Evolutionary conservation across 306 rosid species (phyloP).

Genomic region (Gillenia trifoliata): DNA sequence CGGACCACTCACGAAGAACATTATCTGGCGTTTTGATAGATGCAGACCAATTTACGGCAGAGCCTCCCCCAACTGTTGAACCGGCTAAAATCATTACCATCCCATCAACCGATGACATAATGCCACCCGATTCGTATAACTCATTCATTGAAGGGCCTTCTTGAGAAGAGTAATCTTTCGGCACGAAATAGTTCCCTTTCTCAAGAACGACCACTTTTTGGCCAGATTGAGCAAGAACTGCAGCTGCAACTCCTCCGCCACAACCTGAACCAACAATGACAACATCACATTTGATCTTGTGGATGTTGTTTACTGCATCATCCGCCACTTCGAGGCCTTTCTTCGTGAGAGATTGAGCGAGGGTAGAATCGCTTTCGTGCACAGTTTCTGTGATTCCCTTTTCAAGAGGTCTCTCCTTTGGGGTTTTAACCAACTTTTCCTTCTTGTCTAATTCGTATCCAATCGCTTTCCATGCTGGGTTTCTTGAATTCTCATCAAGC

Average conservation of each 20-base stretch:
- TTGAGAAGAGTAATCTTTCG: constrained; percentile 72
- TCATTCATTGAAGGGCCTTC: constrained; percentile 80
- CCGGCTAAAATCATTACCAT: constrained; percentile 77
- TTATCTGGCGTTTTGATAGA: constrained; percentile 68
- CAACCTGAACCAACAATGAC: constrained; percentile 87
- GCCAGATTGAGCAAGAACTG: constrained; percentile 77
- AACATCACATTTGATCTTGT: constrained; percentile 82
- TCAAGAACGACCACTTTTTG: constrained; percentile 72
- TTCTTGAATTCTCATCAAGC: constrained; percentile 50
- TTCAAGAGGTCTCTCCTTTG: constrained; percentile 68
- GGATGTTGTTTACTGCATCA: constrained; percentile 27
- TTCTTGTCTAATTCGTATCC: constrained; percentile 54
- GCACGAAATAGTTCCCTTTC: constrained; percentile 78
- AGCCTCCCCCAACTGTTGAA: constrained; percentile 93
- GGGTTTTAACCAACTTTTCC: constrained; percentile 27
- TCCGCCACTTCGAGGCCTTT: constrained; percentile 66
- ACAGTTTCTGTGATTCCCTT: constrained; percentile 64
- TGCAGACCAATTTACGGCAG: constrained; percentile 94
- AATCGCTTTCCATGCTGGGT: constrained; percentile 66
- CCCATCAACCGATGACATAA: constrained; percentile 58
- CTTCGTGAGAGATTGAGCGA: constrained; percentile 46
- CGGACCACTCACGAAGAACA: constrained; percentile 72
- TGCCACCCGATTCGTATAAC: constrained; percentile 65
- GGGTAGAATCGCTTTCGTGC: constrained; percentile 42
- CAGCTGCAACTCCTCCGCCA: constrained; percentile 98